Percentiles rank a stretch among this genome's conserved stretches.
These are phyloP conservation scores for Talaromyces thailandensis DNA, from an alignment of 495 filamentous ascomycete genomes.

Conservation along the genomic window DNA sequence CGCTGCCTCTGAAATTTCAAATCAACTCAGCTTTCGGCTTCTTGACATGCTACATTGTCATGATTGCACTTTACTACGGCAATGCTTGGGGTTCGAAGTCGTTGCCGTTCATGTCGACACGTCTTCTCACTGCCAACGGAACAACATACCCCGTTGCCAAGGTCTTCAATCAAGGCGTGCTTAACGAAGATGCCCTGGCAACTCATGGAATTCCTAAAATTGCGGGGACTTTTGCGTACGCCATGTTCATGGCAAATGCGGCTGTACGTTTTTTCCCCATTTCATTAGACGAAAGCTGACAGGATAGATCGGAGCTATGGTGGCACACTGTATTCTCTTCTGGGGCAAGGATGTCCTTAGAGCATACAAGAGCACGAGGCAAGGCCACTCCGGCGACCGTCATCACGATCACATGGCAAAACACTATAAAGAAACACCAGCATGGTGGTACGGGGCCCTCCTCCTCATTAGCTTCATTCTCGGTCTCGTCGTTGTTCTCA, in stretches of 20 bases:
- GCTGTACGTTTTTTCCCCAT: constrained; percentile 13
- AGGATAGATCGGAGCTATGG: constrained; percentile 8
- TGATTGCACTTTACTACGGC: constrained; percentile 21
- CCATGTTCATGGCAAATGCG: constrained; percentile 24
- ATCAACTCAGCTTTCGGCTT: constrained; percentile 11
- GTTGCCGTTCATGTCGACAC: constrained; percentile 22
- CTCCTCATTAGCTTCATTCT: constrained; percentile 38
- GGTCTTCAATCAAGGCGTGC: constrained; percentile 25
- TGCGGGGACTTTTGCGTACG: constrained; percentile 31
- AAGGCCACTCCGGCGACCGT: constrained; percentile 21
- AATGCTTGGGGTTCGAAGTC: constrained; percentile 18
- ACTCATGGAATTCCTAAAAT: constrained; percentile 23
- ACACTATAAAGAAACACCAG: constrained; percentile 42
- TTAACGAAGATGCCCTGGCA: constrained; percentile 21
- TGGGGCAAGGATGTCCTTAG: background rate
- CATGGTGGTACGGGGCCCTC: constrained; percentile 44
- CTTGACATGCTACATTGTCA: constrained; percentile 12
- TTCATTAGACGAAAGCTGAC: background rate
- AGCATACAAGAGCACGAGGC: background rate
- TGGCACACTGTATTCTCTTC: constrained; percentile 5
- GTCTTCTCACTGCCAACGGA: constrained; percentile 8
- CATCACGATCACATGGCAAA: constrained; percentile 37
- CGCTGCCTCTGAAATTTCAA: constrained; percentile 22
- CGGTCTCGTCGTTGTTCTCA: constrained; percentile 37
- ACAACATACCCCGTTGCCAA: constrained; percentile 16